Evolutionary conservation across 306 rosid genomes (phyloP).

Genomic region (Rubus parviflorus): DNA sequence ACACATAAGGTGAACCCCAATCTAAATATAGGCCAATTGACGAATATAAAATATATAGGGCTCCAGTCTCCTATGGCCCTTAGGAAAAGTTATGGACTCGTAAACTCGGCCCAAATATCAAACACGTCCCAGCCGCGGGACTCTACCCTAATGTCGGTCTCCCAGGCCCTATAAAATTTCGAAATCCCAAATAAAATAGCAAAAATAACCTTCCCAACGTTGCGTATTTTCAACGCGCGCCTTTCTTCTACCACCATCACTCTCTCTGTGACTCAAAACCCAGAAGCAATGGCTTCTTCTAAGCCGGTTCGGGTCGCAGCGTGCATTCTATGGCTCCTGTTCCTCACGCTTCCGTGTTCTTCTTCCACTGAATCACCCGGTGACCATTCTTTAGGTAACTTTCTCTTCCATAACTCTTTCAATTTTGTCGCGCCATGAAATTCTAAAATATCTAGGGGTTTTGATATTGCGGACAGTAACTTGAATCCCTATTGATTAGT

Average conservation of each 20-base stretch:
- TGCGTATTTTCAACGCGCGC: slow-evolving; percentile 47
- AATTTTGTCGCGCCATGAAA: slow-evolving; percentile 9
- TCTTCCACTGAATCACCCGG: slow-evolving; percentile 25
- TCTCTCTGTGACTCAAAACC: slow-evolving; percentile 10
- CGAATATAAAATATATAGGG: too few relatives aligned
- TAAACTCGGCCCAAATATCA: not conserved
- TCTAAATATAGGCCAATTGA: too few relatives aligned
- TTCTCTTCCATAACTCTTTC: slow-evolving; percentile 12
- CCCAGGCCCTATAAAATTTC: slow-evolving; percentile 8
- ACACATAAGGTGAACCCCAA: too few relatives aligned
- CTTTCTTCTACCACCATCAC: not conserved
- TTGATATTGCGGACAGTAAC: not conserved
- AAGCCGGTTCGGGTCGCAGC: slow-evolving; percentile 27
- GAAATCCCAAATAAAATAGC: not conserved
- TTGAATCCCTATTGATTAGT: not conserved
- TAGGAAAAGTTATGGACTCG: not conserved
- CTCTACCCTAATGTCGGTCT: not conserved
- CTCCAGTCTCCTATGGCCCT: too few relatives aligned
- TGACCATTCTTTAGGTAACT: slow-evolving; percentile 49
- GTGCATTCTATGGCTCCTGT: slow-evolving; percentile 26
- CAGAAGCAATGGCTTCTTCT: slow-evolving; percentile 28
- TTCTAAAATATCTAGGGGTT: slow-evolving; percentile 15
- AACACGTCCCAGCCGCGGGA: not conserved
- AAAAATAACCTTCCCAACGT: slow-evolving; percentile 20
- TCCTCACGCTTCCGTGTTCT: slow-evolving; percentile 15